These are phyloP conservation scores for Candida tropicalis DNA, from an alignment of 1,139 yeast species.

Conservation along the genomic window DNA sequence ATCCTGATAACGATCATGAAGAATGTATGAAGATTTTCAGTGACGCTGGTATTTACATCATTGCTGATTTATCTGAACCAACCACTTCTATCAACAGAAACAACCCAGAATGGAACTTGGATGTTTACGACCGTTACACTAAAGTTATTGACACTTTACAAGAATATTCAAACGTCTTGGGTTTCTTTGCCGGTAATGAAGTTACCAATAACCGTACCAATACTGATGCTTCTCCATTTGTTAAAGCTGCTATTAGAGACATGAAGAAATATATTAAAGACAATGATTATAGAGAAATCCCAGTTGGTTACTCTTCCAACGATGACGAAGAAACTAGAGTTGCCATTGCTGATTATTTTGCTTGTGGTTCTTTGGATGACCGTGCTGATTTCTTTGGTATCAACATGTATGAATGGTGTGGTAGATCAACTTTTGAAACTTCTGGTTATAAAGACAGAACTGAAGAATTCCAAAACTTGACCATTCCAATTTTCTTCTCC, in stretches of 20 bases:
- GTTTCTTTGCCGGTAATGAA: slow-evolving; percentile 95
- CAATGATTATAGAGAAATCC: slow-evolving; percentile 69
- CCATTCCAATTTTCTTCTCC: slow-evolving; percentile 82
- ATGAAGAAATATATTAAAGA: slow-evolving; percentile 77
- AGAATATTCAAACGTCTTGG: slow-evolving; percentile 79
- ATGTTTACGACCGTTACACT: slow-evolving; percentile 74
- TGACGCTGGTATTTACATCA: slow-evolving; percentile 85
- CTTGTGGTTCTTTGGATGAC: slow-evolving; percentile 67
- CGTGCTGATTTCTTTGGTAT: slow-evolving; percentile 90
- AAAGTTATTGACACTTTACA: slow-evolving; percentile 81
- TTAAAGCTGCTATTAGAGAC: slow-evolving; percentile 91
- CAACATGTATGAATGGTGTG: slow-evolving; percentile 93
- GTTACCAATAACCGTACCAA: slow-evolving; percentile 61
- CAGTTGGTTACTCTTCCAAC: slow-evolving; percentile 93
- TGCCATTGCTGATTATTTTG: slow-evolving; percentile 79
- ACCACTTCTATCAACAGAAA: slow-evolving; percentile 73
- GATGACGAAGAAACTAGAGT: slow-evolving; percentile 73
- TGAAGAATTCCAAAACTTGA: slow-evolving; percentile 59
- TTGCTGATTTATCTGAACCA: slow-evolving; percentile 89
- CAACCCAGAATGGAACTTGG: slow-evolving; percentile 71
- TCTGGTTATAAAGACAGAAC: slow-evolving; percentile 74
- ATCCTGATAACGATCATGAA: slow-evolving; percentile 80
- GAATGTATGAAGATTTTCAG: slow-evolving; percentile 85
- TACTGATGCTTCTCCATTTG: slow-evolving; percentile 69
- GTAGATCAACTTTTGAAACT: slow-evolving; percentile 62